Base-by-base conservation (phyloP, 2,329 filamentous ascomycete species). In the Parascedosporium putredinis region DNA sequence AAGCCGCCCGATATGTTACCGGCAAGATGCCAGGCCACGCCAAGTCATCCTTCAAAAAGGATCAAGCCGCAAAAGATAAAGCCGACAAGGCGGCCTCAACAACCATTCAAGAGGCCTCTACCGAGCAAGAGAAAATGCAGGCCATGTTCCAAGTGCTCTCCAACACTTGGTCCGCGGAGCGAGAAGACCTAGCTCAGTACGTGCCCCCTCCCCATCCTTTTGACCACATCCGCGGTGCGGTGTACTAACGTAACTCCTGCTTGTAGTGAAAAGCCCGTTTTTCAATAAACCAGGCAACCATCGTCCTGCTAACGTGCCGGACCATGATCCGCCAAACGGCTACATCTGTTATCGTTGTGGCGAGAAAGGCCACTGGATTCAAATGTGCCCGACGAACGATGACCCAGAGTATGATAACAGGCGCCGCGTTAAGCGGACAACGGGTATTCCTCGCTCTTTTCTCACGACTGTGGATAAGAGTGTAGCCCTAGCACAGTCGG, bases 361-460 rank as follows among this genome's bases (percentile, higher is more conserved):
- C 54, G 86, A 96, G 66, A 96, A 96, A 70, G 93, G 90, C n/a
- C 93, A 98, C 66, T 98, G 91, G 91, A 98, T 98, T 55, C 91
- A 97, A 69, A 80, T 88, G 48, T 98, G 93, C 62, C 93, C 93
- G 5, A 98, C 91, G n/a, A 98, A 98, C 65, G 88, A 95, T 64
- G 90, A 98, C 57, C 91, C 93, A 3, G 90, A 89, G 53, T 97
- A 90, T 66, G 93, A 98, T 68, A 90, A 90, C 57, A 85, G 88
- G 49, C 88, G 90, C 46, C 83, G 91, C 53, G 88, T 97, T 56
- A 97, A 96, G 74, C 84, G 91, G 53, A 97, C 93, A 4, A 98
- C 93, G 38, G 93, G 93, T 56, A 98, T 98, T 58, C 93, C 93
- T 16, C 85, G 88, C 56, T 96, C 91, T 2, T 94, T 98, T 64